Evolutionary conservation across 345 rosid species (phyloP), one percentile per base, ranked within the genome.

Genomic region (Brassica carinata): DNA sequence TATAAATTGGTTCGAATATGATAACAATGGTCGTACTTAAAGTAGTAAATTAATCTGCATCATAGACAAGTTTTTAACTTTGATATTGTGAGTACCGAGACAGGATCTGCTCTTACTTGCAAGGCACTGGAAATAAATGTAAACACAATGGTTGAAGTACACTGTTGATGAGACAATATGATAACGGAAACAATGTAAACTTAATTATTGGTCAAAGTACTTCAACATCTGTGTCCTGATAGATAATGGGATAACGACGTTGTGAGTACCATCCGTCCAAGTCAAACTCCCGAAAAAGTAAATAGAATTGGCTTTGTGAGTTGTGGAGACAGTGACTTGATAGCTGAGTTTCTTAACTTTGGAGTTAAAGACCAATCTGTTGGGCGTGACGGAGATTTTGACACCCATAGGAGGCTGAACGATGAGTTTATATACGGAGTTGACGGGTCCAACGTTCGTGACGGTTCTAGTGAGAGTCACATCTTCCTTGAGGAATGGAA

Each of bases 221-320:
- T 5, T 73, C 15, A 79, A 38, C 30, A 72, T 69, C 13, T 84
- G 77, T 2, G 88, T 84, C 69, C 86, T 87, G 5, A 83, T 83
- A 13, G 87, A 84, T 59, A 87, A 43, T 8, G 90, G 92, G 77
- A 79, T 85, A 45, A 40, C 71, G 48, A 88, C 89, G 14, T 38
- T 61, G 69, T 73, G 86, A 8, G 9, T 8, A 2, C 81, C 81
- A 67, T 83, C 80, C 0, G 62, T 79, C 85, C 89, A 86, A 27
- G 83, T 81, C 33, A 88, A 51, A 77, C 89, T 83, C 8, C 89
- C 85, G 71, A 88, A 88, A 15, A 55, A 80, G 79, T 72, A 88
- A 8, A 84, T 84, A 3, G 87, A 57, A 23, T 85, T 83, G 38
- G 77, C 72, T 65, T 51, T 67, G 38, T 88, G 74, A 3, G 74